Evolutionary conservation across 768 basidiomycete genomes (phyloP).

Genomic region (Suillus variegatus): DNA sequence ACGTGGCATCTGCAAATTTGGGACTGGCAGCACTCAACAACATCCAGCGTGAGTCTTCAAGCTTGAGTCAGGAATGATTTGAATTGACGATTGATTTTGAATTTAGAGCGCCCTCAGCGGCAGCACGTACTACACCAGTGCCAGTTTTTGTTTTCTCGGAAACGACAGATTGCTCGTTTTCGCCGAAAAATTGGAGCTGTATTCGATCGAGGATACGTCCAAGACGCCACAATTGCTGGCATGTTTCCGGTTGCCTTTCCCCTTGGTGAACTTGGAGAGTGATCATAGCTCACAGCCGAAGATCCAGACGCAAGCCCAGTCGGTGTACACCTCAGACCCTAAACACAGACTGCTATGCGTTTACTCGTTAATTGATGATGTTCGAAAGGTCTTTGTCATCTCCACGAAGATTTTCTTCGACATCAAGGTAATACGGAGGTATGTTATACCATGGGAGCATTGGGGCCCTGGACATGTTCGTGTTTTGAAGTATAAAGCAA

Average conservation of each 20-base stretch:
- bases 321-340: not conserved
- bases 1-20: not conserved
- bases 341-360: not conserved
- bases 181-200: not conserved
- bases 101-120: not conserved
- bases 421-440: too few relatives aligned
- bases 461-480: not conserved
- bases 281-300: not conserved
- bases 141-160: not conserved
- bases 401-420: not conserved
- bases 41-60: not conserved
- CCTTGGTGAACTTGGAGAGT: not conserved
- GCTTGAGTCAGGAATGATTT: too few relatives aligned
- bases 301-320: not conserved
- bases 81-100: not conserved
- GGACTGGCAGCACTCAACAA: not conserved
- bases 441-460: not conserved
- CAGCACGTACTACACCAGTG: too few relatives aligned
- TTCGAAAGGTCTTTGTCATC: not conserved
- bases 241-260: not conserved
- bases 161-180: not conserved
- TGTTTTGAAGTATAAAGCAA: too few relatives aligned
- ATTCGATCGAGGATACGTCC: not conserved
- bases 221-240: not conserved
- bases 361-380: not conserved